phyloP scores from a whole-genome alignment of 1,139 yeast genomes.

The Protomyces arabidopsidicola region DNA sequence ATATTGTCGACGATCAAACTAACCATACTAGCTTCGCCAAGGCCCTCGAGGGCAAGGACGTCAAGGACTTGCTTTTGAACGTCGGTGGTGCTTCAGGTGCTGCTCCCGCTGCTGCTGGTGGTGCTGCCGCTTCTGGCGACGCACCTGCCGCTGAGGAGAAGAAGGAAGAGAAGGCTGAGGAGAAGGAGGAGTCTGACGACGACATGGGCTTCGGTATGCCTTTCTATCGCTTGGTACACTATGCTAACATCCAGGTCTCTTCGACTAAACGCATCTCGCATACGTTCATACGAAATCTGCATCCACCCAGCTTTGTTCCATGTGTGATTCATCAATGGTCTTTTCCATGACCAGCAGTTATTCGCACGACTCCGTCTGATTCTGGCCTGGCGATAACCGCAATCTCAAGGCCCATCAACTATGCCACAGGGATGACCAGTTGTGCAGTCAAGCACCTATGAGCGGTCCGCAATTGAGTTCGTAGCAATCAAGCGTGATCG shows the following conservation, averaged over 20 bases:
- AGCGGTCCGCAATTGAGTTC: too few species aligned
- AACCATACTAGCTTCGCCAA: constrained; percentile 56
- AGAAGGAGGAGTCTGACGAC: constrained; percentile 65
- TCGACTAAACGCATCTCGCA: constrained; percentile 32
- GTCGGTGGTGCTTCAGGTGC: constrained; percentile 69
- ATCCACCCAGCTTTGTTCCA: too few species aligned
- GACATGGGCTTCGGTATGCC: constrained; percentile 58
- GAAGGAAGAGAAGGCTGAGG: constrained; percentile 40
- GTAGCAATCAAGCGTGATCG: too few species aligned
- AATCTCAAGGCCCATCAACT: too few species aligned
- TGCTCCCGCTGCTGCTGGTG: constrained; percentile 54
- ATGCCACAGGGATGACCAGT: too few species aligned
- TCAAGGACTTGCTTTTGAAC: constrained; percentile 83
- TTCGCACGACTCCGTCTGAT: too few species aligned
- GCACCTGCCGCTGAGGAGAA: constrained; percentile 55
- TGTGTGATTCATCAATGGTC: too few species aligned
- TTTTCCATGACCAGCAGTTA: too few species aligned
- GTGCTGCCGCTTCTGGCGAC: constrained; percentile 44
- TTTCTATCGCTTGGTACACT: not conserved
- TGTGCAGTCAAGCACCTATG: too few species aligned
- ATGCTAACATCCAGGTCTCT: constrained; percentile 34
- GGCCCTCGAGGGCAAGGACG: constrained; percentile 95
- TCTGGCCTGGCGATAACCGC: too few species aligned
- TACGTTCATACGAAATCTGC: too few species aligned
- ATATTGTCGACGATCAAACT: constrained; percentile 34